These are phyloP conservation scores for Lathyrus tuberosus DNA, from an alignment of 306 rosid species.

Conservation along the genomic window DNA sequence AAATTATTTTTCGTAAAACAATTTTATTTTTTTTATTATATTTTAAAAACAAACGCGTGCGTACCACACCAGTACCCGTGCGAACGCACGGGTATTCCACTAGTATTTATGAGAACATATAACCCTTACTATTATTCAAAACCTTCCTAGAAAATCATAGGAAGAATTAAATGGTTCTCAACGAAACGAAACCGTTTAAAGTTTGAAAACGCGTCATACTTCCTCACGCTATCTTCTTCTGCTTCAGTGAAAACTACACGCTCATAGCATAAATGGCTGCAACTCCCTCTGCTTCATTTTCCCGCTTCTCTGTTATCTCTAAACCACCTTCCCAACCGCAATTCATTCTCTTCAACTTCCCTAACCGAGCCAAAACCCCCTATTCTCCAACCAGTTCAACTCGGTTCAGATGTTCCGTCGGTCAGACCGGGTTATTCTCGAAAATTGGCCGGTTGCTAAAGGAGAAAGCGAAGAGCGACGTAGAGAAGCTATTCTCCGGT, in stretches of 20 bases:
- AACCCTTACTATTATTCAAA: too few species aligned
- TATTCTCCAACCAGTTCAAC: constrained; percentile 23
- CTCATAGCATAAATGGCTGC: constrained; percentile 57
- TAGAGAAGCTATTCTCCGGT: constrained; percentile 83
- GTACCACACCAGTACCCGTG: too few species aligned
- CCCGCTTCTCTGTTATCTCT: constrained; percentile 50
- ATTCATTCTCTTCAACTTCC: constrained; percentile 28
- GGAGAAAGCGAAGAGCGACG: constrained; percentile 92
- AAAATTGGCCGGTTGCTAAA: constrained; percentile 78
- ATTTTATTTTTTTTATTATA: too few species aligned
- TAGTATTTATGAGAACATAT: too few species aligned
- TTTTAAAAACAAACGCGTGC: too few species aligned
- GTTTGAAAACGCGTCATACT: constrained; percentile 18
- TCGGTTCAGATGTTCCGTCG: constrained; percentile 72
- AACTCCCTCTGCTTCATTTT: constrained; percentile 43
- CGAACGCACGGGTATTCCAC: too few species aligned
- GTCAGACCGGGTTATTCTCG: constrained; percentile 82
- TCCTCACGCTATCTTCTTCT: constrained; percentile 37
- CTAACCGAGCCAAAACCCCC: not conserved
- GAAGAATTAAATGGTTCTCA: not conserved
- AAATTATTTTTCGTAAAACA: too few species aligned
- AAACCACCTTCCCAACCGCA: constrained; percentile 41
- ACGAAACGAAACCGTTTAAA: not conserved
- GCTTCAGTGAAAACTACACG: not conserved
- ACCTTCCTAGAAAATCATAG: too few species aligned